Conservation (phyloP, 164 flowering plant genomes). For the Kalanchoe fedtschenkoi region DNA sequence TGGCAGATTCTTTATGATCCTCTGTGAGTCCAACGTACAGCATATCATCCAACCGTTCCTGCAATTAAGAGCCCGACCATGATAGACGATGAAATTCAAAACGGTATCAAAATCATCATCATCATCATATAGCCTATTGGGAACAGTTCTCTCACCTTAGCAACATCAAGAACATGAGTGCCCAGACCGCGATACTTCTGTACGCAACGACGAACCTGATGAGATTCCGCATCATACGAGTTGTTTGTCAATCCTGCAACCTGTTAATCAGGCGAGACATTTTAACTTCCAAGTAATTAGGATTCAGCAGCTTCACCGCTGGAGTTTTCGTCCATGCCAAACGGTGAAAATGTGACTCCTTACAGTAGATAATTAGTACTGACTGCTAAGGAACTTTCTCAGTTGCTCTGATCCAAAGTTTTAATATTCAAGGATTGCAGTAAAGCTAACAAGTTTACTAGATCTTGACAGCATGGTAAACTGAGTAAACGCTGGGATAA, state of each 20-base stretch:
- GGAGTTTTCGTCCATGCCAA: background rate
- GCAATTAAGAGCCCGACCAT: conserved; percentile 32
- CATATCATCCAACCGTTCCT: conserved; percentile 91
- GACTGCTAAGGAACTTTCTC: background rate
- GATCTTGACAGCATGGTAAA: background rate
- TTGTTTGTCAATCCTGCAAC: conserved; percentile 96
- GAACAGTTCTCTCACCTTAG: conserved; percentile 47
- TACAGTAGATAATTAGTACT: background rate
- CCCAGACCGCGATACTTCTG: conserved; percentile 59
- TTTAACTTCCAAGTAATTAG: background rate
- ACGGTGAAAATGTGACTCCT: background rate
- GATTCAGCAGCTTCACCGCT: background rate
- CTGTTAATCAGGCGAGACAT: conserved; percentile 25
- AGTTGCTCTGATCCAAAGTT: background rate
- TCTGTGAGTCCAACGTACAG: conserved; percentile 92
- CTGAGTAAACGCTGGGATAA: background rate
- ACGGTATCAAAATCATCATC: background rate
- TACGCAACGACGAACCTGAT: conserved; percentile 80
- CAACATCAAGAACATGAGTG: conserved; percentile 74
- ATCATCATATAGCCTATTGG: background rate
- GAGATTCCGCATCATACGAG: conserved; percentile 54
- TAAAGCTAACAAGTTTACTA: background rate
- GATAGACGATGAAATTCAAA: conserved; percentile 11
- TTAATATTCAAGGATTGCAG: background rate
- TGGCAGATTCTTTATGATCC: conserved; percentile 82